Percentiles rank a stretch among this genome's conserved stretches.
Conservation (phyloP, 208 protist species). For the Herpetomonas tarakana region DNA sequence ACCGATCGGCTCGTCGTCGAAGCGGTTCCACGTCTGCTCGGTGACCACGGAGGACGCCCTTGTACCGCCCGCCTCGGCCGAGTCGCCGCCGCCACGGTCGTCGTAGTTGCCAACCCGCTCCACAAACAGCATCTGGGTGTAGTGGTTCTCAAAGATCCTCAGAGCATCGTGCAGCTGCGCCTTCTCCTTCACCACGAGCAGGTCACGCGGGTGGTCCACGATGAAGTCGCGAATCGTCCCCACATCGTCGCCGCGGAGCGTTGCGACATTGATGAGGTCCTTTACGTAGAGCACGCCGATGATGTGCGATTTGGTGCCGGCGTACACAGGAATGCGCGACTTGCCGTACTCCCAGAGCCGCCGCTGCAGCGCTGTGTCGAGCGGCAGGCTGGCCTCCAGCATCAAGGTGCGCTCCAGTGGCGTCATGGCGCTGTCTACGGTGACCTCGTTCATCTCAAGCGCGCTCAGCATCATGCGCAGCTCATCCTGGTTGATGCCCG, state of each 20-base stretch:
- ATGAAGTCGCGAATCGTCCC: conserved; percentile 60
- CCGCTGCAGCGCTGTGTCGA: conserved; percentile 45
- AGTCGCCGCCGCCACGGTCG: neutral
- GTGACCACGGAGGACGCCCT: neutral
- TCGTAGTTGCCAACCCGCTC: neutral
- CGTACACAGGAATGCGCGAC: conserved; percentile 71
- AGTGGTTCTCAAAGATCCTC: conserved; percentile 44
- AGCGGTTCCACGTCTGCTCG: neutral
- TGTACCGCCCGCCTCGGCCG: neutral
- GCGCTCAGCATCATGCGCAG: conserved; percentile 73
- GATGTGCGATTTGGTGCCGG: conserved; percentile 28
- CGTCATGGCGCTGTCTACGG: conserved; percentile 45
- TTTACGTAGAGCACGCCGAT: conserved; percentile 77
- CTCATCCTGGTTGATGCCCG: conserved; percentile 63
- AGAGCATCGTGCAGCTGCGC: conserved; percentile 55
- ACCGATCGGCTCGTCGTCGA: neutral
- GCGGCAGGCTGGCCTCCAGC: conserved; percentile 27
- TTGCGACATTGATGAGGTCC: conserved; percentile 49
- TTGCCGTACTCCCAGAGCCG: conserved; percentile 69
- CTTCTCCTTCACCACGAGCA: conserved; percentile 38
- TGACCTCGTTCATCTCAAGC: conserved; percentile 64
- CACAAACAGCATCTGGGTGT: conserved; percentile 71
- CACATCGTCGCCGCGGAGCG: conserved; percentile 22
- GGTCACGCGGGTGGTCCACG: conserved; percentile 42
- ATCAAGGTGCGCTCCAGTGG: conserved; percentile 53